Evolutionary conservation across 148 eudicot species (phyloP).

Genomic region (Spergularia marina): DNA sequence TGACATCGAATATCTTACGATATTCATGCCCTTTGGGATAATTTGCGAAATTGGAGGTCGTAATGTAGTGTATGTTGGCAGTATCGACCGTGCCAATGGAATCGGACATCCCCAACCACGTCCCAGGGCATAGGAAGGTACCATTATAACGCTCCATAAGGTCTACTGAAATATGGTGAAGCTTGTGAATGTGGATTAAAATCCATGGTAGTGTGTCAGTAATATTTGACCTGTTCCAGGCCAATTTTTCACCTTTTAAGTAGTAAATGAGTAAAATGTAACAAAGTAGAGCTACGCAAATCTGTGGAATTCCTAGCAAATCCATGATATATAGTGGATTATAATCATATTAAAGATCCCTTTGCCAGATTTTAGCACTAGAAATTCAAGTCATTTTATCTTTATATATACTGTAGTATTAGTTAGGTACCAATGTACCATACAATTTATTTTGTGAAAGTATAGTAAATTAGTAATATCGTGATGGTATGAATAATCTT

Average conservation of each 20-base stretch:
- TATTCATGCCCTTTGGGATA: constrained; percentile 47
- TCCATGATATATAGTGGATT: not conserved
- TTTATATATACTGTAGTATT: too few relatives aligned
- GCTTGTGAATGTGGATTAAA: not conserved
- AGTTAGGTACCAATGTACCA: too few relatives aligned
- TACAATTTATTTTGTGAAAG: not conserved
- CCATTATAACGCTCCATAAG: not conserved
- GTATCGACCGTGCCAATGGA: constrained; percentile 21
- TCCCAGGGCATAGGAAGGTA: not conserved
- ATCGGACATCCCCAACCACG: not conserved
- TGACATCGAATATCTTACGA: constrained; percentile 42
- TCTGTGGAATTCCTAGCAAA: not conserved
- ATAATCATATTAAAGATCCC: too few relatives aligned
- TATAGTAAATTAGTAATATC: not conserved
- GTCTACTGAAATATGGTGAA: not conserved
- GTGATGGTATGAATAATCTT: not conserved
- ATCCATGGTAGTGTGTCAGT: constrained; percentile 6
- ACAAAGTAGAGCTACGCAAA: not conserved
- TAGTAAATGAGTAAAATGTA: not conserved
- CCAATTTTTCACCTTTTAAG: not conserved
- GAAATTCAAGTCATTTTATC: too few relatives aligned
- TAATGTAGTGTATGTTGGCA: constrained; percentile 43
- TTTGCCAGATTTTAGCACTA: too few relatives aligned
- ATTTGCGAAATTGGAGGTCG: constrained; percentile 48
- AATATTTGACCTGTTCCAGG: not conserved